Evolutionary conservation across 1,139 yeast genomes (phyloP).

Genomic region (Meyerozyma athensensis): DNA sequence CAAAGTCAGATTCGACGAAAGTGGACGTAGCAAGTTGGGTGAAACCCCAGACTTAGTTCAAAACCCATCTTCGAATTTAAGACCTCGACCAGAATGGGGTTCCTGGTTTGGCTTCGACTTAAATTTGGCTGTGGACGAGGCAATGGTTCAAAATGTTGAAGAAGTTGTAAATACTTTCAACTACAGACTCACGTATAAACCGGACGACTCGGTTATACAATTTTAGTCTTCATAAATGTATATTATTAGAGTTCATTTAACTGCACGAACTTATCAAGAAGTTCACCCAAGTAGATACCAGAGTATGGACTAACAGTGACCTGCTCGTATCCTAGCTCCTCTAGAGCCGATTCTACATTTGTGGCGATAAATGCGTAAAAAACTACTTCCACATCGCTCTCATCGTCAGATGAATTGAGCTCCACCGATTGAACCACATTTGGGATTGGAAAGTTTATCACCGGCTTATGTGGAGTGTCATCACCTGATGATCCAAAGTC

Average conservation of each 20-base stretch:
- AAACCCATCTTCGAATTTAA: slow-evolving; percentile 10
- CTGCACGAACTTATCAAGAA: slow-evolving; percentile 28
- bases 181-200: slow-evolving; percentile 62
- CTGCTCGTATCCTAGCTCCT: slow-evolving; percentile 23
- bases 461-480: slow-evolving; percentile 73
- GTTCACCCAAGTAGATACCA: slow-evolving; percentile 27
- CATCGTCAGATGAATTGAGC: slow-evolving; percentile 13
- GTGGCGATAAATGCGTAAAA: slow-evolving; percentile 72
- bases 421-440: slow-evolving; percentile 62
- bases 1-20: slow-evolving; percentile 70
- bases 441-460: slow-evolving; percentile 59
- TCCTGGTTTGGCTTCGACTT: slow-evolving; percentile 65
- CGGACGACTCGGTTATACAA: slow-evolving; percentile 49
- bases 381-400: slow-evolving; percentile 54
- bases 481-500: slow-evolving; percentile 86
- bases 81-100: slow-evolving; percentile 49
- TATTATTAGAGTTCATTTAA: slow-evolving; percentile 2
- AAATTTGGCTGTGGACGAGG: slow-evolving; percentile 55
- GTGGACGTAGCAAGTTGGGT: slow-evolving; percentile 60
- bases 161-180: slow-evolving; percentile 54
- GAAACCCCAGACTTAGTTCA: slow-evolving; percentile 48
- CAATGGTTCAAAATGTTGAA: slow-evolving; percentile 37
- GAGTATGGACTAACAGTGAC: slow-evolving; percentile 26
- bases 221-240: slow-evolving; percentile 14
- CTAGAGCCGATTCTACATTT: slow-evolving; percentile 56